Percentiles rank a stretch among this genome's conserved stretches.
phyloP scores from a whole-genome alignment of 1,139 yeast genomes.

The Yamadazyma buinensis region DNA sequence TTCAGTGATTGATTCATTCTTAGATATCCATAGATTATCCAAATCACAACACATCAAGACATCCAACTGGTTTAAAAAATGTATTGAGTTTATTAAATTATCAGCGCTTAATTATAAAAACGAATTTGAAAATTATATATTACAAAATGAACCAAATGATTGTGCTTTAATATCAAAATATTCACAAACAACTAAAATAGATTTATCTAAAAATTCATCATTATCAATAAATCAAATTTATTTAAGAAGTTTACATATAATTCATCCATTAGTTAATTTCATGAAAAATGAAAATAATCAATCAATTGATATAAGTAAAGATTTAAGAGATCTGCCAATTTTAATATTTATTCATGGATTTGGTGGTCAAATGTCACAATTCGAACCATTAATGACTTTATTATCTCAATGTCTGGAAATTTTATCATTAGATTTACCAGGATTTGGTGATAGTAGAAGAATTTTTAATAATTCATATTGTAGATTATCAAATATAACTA shows the following conservation, averaged over 20 bases:
- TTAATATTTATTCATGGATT: constrained; percentile 67
- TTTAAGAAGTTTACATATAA: constrained; percentile 44
- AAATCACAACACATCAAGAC: constrained; percentile 5
- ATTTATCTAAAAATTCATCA: constrained; percentile 19
- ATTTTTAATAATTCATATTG: constrained; percentile 16
- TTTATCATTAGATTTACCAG: constrained; percentile 67
- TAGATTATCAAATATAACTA: constrained; percentile 21
- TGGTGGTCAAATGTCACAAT: constrained; percentile 76
- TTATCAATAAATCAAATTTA: constrained; percentile 33
- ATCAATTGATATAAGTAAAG: constrained; percentile 25
- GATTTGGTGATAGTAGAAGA: constrained; percentile 58
- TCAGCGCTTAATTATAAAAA: background rate
- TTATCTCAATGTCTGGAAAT: constrained; percentile 66
- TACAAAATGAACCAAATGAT: constrained; percentile 48
- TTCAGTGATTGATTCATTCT: constrained; percentile 1
- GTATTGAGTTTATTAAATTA: background rate
- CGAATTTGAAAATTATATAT: constrained; percentile 31
- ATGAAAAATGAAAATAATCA: constrained; percentile 36
- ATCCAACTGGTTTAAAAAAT: background rate
- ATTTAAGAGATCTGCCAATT: constrained; percentile 50
- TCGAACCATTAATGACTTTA: constrained; percentile 61
- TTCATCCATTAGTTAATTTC: constrained; percentile 51
- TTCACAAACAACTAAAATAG: constrained; percentile 34
- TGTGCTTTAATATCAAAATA: constrained; percentile 52
- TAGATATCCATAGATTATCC: constrained; percentile 5